Percentiles rank a stretch among this genome's conserved stretches.
Evolutionary conservation across 305 asterid species (phyloP).

Genomic region (Solanum hybrid): DNA sequence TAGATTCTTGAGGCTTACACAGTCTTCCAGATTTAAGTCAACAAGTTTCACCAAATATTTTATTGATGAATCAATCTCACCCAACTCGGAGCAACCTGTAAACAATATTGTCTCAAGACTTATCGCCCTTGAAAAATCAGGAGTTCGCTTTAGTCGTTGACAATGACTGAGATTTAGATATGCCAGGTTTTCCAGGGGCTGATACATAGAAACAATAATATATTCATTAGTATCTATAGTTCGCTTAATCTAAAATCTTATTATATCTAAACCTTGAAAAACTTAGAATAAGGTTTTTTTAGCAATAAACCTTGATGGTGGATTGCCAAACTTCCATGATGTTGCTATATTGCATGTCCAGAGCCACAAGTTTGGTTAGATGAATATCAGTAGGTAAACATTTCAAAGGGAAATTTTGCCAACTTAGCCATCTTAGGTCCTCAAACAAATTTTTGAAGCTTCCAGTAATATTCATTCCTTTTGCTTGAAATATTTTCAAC

Average conservation of each 20-base stretch:
- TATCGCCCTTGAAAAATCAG: not conserved
- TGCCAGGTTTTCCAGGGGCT: not conserved
- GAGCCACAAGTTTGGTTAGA: not conserved
- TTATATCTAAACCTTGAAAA: not conserved
- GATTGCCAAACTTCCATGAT: not conserved
- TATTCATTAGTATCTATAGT: not conserved
- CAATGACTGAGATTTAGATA: not conserved
- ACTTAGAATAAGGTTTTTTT: too few relatives aligned
- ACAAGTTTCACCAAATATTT: not conserved
- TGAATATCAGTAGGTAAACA: not conserved
- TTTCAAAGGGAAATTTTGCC: not conserved
- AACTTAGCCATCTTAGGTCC: not conserved
- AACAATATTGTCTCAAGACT: not conserved
- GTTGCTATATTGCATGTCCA: not conserved
- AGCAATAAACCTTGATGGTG: not conserved
- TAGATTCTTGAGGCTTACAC: fast-evolving
- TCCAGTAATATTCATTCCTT: not conserved
- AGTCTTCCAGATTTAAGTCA: not conserved
- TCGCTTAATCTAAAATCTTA: not conserved
- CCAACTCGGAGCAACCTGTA: not conserved
- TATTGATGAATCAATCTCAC: not conserved
- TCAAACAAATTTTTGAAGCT: not conserved
- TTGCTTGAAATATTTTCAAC: not conserved
- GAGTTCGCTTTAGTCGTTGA: not conserved
- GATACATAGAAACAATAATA: not conserved